Evolutionary conservation across 2,329 filamentous ascomycete genomes (phyloP).

Genomic region (Tolypocladium tropicale): DNA sequence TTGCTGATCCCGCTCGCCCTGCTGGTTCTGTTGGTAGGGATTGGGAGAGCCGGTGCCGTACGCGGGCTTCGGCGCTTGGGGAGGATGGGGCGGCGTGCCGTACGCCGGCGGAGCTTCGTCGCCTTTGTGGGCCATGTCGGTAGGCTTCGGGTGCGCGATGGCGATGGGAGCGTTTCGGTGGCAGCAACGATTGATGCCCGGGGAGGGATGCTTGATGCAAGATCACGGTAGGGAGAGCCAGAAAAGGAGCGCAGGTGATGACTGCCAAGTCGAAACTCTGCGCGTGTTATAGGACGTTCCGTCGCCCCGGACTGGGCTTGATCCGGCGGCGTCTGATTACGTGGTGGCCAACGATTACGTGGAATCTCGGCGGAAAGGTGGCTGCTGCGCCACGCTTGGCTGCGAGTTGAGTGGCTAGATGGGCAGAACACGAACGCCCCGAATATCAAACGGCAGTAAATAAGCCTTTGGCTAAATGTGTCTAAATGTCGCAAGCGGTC

Average conservation of each 20-base stretch:
- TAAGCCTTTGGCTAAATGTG: neutral
- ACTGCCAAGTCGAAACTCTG: slow-evolving; percentile 4
- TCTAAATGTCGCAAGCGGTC: neutral
- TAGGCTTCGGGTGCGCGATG: neutral
- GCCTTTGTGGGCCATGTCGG: slow-evolving; percentile 33
- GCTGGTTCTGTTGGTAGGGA: slow-evolving; percentile 17
- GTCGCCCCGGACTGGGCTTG: neutral
- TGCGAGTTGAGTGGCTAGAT: neutral
- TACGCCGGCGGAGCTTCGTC: slow-evolving; percentile 39
- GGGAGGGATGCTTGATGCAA: neutral
- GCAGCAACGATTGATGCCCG: neutral
- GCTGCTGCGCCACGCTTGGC: slow-evolving; percentile 24
- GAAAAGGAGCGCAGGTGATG: neutral
- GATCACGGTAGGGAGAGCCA: neutral
- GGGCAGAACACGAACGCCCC: neutral
- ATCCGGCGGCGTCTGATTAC: slow-evolving; percentile 11
- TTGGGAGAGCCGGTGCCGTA: slow-evolving; percentile 24
- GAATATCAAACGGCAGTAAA: too few species aligned
- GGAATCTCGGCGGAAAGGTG: neutral
- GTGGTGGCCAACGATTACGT: slow-evolving; percentile 9
- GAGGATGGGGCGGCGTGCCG: slow-evolving; percentile 15
- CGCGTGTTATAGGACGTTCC: slow-evolving; percentile 2
- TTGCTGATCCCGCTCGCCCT: slow-evolving; percentile 12
- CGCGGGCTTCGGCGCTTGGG: slow-evolving; percentile 26
- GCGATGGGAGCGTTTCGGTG: neutral